Evolutionary conservation across 495 filamentous ascomycete species (phyloP).

Genomic region (Annulohypoxylon stygium): DNA sequence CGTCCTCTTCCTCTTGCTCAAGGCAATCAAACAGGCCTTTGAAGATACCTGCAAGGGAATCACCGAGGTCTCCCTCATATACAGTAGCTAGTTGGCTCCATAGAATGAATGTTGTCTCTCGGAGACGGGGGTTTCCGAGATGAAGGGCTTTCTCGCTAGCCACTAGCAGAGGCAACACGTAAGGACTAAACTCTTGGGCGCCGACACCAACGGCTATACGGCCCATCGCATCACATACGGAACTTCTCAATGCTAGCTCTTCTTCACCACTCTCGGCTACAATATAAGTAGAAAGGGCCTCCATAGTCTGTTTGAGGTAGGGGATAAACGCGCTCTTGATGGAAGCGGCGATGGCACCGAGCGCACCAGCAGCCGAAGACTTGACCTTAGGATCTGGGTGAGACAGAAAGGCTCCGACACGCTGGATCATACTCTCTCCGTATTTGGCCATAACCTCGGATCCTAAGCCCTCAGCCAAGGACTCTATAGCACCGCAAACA

Average conservation of each 20-base stretch:
- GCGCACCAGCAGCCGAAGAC: conserved; percentile 85
- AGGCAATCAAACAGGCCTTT: conserved; percentile 87
- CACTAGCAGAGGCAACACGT: conserved; percentile 87
- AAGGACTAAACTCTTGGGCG: conserved; percentile 85
- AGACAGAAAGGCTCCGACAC: conserved; percentile 82
- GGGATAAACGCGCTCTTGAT: conserved; percentile 86
- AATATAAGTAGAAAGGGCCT: conserved; percentile 83
- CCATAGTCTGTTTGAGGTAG: conserved; percentile 91
- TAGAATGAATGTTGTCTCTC: conserved; percentile 96
- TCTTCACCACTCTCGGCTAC: conserved; percentile 88
- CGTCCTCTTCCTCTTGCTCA: conserved; percentile 90
- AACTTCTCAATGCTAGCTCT: conserved; percentile 88
- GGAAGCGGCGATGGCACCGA: conserved; percentile 89
- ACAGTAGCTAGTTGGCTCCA: conserved; percentile 96
- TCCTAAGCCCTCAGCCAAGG: conserved; percentile 90
- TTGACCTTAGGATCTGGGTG: conserved; percentile 91
- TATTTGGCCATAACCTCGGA: conserved; percentile 84
- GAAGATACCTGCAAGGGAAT: conserved; percentile 87
- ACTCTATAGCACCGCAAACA: conserved; percentile 90
- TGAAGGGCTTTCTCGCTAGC: conserved; percentile 92
- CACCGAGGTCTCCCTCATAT: conserved; percentile 88
- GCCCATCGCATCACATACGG: conserved; percentile 90
- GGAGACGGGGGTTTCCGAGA: conserved; percentile 87
- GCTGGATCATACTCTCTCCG: conserved; percentile 82
- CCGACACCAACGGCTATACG: conserved; percentile 92